These are phyloP conservation scores for Candida palmyrensis DNA, from an alignment of 805 yeast species.

Conservation along the genomic window DNA sequence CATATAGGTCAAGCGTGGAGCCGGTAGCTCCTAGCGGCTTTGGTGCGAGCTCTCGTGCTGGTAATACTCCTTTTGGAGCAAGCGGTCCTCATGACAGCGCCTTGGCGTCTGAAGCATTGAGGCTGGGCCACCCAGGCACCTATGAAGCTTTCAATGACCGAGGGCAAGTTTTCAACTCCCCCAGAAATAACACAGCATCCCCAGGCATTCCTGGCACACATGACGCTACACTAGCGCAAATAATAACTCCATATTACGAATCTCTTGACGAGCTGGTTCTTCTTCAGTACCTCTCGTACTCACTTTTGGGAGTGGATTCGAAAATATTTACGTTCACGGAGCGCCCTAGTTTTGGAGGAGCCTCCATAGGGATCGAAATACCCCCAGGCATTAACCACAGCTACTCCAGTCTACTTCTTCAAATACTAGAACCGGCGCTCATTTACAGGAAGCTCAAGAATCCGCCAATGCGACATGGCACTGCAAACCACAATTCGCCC, in stretches of 20 bases:
- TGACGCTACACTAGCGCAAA: conserved; percentile 7
- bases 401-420: conserved; percentile 48
- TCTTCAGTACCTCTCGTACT: conserved; percentile 44
- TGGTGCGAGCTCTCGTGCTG: conserved; percentile 2
- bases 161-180: neutral
- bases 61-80: too few species aligned
- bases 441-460: conserved; percentile 46
- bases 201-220: neutral
- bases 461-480: conserved; percentile 14
- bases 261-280: conserved; percentile 29
- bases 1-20: neutral
- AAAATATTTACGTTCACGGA: conserved; percentile 45
- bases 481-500: conserved; percentile 34
- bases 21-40: conserved; percentile 2
- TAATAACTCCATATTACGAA: conserved; percentile 23
- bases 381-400: conserved; percentile 55
- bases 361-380: conserved; percentile 18
- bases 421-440: conserved; percentile 67
- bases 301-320: conserved; percentile 60
- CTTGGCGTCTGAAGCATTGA: too few species aligned
- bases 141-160: too few species aligned
- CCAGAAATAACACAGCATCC: neutral
- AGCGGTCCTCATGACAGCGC: too few species aligned
- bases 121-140: too few species aligned
- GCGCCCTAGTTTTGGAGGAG: conserved; percentile 19